These are phyloP conservation scores for Solanum corneliomulleri DNA, from an alignment of 257 asterid species.

Conservation along the genomic window DNA sequence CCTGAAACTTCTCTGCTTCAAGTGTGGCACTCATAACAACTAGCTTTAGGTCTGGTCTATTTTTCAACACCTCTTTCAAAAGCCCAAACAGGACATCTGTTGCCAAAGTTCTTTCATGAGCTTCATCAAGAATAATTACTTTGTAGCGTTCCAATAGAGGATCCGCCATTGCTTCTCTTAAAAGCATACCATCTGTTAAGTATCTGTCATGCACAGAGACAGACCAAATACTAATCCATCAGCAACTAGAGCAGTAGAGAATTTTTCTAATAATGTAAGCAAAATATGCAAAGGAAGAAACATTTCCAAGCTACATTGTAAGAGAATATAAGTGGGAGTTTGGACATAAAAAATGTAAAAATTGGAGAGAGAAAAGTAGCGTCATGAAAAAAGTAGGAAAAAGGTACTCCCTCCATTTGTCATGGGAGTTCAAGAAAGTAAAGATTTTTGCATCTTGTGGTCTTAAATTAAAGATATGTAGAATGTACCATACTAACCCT, in stretches of 20 bases:
- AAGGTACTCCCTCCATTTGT: not conserved
- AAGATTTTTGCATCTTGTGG: not conserved
- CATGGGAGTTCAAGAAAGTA: not conserved
- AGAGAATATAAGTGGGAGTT: not conserved
- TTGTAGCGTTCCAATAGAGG: slow-evolving; percentile 89
- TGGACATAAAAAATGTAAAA: not conserved
- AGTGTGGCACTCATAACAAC: slow-evolving; percentile 99
- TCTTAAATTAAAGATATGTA: not conserved
- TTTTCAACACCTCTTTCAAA: slow-evolving; percentile 81
- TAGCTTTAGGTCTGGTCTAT: slow-evolving; percentile 70
- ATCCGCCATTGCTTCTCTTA: slow-evolving; percentile 98
- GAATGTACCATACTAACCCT: not conserved
- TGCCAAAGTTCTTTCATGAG: slow-evolving; percentile 95
- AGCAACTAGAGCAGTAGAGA: not conserved
- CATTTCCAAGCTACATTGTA: not conserved
- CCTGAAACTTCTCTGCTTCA: slow-evolving; percentile 95
- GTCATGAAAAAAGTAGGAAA: not conserved
- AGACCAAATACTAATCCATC: not conserved
- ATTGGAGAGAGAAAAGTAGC: not conserved
- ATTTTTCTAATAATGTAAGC: not conserved
- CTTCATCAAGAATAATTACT: slow-evolving; percentile 95
- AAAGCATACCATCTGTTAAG: slow-evolving; percentile 96
- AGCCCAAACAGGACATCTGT: slow-evolving; percentile 96
- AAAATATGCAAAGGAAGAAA: not conserved
- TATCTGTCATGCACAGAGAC: slow-evolving; percentile 33